Evolutionary conservation across 805 yeast genomes (phyloP), one percentile per base, ranked within the genome.

Genomic region (Yarrowia alimentaria): DNA sequence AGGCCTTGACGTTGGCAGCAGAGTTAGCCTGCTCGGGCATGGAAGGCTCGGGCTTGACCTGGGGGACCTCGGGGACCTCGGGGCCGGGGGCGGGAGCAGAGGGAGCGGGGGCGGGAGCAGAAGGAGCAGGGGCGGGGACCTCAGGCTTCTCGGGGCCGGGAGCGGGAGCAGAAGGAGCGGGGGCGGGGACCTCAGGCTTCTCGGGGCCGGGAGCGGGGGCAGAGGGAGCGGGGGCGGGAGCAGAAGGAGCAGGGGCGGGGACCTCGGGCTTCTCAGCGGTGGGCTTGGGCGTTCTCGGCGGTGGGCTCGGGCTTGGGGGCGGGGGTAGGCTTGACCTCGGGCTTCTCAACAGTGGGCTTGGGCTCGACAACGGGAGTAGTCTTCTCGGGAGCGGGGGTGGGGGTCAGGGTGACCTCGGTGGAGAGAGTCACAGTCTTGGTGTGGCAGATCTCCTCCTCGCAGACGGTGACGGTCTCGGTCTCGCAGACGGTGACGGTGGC

Each of bases 401-500:
- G 45, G 45, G 45, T 38, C 18, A 38, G 30, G 45, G 31, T 25
- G 24, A 38, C 32, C 45, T 38, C 45, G 22, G 45, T 38, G 31
- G 45, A 38, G 45, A 38, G 45, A 22, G 45, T 38, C 31, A 38
- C 45, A 11, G 45, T 38, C 45, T 38, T 38, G 45, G 45, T 38
- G 13, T 38, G 30, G 45, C 45, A 38, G 32, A 26, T 13, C 6
- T 38, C 45, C 45, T 38, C 32, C 16, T 38, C 45, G 9, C 45
- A 38, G 45, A 38, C 45, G 24, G 45, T 38, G 45, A 38, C 45
- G 45, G 45, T 38, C 31, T 38, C 45, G 31, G 45, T 38, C 45
- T 38, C 45, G 24, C 45, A 38, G 9, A 38, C 45, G 31, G 45
- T 38, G 32, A 38, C 31, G 45, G 45, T 38, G 45, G 31, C 45